phyloP scores from a whole-genome alignment of 768 basidiomycete species.

The Suillus bovinus region DNA sequence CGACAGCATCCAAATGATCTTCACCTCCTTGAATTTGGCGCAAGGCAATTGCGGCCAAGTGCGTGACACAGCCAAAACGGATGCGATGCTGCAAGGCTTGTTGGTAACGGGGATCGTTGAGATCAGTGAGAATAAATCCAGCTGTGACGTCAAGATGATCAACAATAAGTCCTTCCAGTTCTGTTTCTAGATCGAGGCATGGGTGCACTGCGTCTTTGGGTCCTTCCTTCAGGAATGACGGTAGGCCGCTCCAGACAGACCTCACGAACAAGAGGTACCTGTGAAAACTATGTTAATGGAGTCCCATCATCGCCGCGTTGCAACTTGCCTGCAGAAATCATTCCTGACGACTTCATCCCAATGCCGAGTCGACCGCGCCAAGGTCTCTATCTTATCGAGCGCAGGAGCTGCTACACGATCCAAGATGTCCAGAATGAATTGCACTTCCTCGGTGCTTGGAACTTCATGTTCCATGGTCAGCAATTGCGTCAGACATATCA shows the following conservation, averaged over 20 bases:
- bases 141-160: slow-evolving; percentile 66
- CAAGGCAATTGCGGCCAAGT: slow-evolving; percentile 64
- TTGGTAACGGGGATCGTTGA: slow-evolving; percentile 73
- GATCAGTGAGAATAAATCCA: slow-evolving; percentile 73
- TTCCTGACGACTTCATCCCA: slow-evolving; percentile 73
- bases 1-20: slow-evolving; percentile 86
- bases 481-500: background rate
- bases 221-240: slow-evolving; percentile 63
- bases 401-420: slow-evolving; percentile 65
- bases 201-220: slow-evolving; percentile 56
- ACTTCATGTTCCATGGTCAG: slow-evolving; percentile 25
- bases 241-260: slow-evolving; percentile 76
- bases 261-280: slow-evolving; percentile 71
- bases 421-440: slow-evolving; percentile 77
- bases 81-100: slow-evolving; percentile 54
- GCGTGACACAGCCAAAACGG: slow-evolving; percentile 68
- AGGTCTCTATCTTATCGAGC: slow-evolving; percentile 62
- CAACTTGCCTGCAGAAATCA: slow-evolving; percentile 77
- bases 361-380: slow-evolving; percentile 47
- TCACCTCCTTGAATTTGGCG: slow-evolving; percentile 64
- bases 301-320: slow-evolving; percentile 1
- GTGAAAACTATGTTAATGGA: slow-evolving; percentile 9
- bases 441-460: slow-evolving; percentile 59
- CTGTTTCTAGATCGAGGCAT: slow-evolving; percentile 60
- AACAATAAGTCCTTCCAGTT: slow-evolving; percentile 71